Percentiles rank a stretch among this genome's conserved stretches.
Conservation (phyloP, 345 rosid species). For the Populus davidiana region DNA sequence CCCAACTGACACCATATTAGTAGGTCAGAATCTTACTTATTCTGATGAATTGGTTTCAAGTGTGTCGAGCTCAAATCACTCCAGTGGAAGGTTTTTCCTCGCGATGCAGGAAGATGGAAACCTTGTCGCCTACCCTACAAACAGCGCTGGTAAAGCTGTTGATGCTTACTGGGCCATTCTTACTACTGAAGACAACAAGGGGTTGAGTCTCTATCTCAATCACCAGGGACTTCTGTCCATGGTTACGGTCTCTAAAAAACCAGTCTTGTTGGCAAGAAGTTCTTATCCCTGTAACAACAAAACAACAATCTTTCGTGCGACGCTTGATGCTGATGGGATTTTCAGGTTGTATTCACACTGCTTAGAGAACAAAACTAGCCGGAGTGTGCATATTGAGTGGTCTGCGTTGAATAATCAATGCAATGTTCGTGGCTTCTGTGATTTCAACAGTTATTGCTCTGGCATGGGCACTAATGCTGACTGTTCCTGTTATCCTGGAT, state of each 20-base stretch:
- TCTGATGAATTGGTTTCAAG: conserved; percentile 9
- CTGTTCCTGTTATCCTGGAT: conserved; percentile 16
- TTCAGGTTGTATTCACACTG: conserved; percentile 22
- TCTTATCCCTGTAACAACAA: neutral
- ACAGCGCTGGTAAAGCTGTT: neutral
- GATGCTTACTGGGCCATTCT: conserved; percentile 28
- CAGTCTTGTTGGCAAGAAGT: neutral
- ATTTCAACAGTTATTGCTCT: conserved; percentile 22
- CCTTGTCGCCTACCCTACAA: too few species aligned
- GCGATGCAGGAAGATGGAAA: too few species aligned
- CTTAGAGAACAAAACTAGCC: neutral
- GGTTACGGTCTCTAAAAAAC: fast-evolving
- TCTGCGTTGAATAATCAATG: neutral
- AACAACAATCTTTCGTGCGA: conserved; percentile 10
- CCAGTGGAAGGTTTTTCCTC: neutral
- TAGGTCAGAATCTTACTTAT: too few species aligned
- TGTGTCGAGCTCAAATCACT: conserved; percentile 13
- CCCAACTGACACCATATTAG: too few species aligned
- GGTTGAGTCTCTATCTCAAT: conserved; percentile 6
- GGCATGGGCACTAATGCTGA: neutral
- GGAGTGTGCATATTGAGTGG: neutral
- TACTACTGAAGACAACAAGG: too few species aligned
- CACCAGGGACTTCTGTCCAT: neutral
- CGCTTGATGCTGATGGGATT: conserved; percentile 6
- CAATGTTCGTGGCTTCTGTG: conserved; percentile 18